These are phyloP conservation scores for Melastoma malabathricum DNA, from an alignment of 345 rosid species.

Conservation along the genomic window DNA sequence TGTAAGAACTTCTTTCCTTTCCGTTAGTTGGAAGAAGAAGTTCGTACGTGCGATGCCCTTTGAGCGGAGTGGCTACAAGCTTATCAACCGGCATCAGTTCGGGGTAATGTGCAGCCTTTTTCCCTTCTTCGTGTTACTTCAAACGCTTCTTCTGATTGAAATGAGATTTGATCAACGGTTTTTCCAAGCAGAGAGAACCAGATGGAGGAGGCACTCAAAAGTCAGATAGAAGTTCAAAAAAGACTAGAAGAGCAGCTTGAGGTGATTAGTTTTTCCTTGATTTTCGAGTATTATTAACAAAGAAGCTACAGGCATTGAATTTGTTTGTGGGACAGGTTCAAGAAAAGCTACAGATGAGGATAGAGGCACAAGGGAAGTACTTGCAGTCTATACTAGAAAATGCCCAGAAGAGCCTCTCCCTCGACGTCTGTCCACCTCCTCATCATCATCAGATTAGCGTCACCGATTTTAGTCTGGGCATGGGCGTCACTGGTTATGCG, in stretches of 20 bases:
- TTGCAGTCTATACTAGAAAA: constrained; percentile 57
- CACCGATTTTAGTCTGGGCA: constrained; percentile 34
- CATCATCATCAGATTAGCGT: constrained; percentile 19
- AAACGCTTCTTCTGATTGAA: neutral
- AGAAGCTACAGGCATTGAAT: neutral
- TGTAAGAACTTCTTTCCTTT: no score
- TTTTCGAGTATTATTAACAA: neutral
- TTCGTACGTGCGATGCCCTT: no score
- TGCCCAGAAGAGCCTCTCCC: constrained; percentile 49
- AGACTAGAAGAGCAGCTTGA: constrained; percentile 55
- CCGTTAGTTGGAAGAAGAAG: no score
- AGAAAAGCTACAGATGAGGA: constrained; percentile 62
- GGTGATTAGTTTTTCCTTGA: constrained; percentile 19
- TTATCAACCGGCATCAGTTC: no score
- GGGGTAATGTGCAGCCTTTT: no score
- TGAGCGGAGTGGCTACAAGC: no score
- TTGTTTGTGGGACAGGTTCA: constrained; percentile 37
- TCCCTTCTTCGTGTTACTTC: neutral
- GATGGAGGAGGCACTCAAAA: constrained; percentile 31
- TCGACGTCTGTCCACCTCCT: constrained; percentile 13
- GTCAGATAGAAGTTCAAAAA: constrained; percentile 44
- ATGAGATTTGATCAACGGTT: neutral
- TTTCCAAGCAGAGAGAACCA: constrained; percentile 28
- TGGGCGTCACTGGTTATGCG: constrained; percentile 31
- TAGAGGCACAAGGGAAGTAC: constrained; percentile 81